Percentiles rank a stretch among this genome's conserved stretches.
Evolutionary conservation across 192 early-diverging fungal species (phyloP).

Genomic region (Coemansia asiatica): DNA sequence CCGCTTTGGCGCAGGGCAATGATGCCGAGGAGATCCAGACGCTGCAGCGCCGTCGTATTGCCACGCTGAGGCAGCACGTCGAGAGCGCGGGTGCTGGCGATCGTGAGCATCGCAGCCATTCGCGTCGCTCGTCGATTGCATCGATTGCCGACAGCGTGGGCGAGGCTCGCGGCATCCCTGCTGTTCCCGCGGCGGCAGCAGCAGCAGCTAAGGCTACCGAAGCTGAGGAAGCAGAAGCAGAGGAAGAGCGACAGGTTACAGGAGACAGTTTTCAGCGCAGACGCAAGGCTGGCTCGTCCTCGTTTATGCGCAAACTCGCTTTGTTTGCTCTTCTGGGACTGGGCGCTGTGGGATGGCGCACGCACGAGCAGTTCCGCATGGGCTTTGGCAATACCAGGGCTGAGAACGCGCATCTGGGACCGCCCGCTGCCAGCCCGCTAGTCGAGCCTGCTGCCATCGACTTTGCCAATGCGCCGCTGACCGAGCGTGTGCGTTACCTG

Average conservation of each 20-base stretch:
- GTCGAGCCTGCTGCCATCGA: conserved; percentile 8
- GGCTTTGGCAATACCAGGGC: conserved; percentile 44
- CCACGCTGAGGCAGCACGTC: conserved; percentile 43
- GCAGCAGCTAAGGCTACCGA: not conserved
- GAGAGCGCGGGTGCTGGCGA: conserved; percentile 8
- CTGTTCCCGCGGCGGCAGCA: conserved; percentile 20
- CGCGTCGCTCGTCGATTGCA: conserved; percentile 46
- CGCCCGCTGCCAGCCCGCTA: conserved; percentile 23
- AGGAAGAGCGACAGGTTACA: not conserved
- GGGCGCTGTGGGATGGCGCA: conserved; percentile 24
- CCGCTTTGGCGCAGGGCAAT: not conserved
- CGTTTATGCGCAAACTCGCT: conserved; percentile 15
- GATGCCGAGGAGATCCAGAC: conserved; percentile 25
- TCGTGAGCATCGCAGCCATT: conserved; percentile 14
- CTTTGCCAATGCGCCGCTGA: conserved; percentile 9
- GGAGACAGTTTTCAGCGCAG: not conserved
- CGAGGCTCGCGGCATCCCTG: conserved; percentile 39
- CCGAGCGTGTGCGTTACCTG: conserved; percentile 14
- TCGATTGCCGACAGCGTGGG: conserved; percentile 26
- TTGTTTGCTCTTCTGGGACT: conserved; percentile 13
- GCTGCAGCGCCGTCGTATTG: conserved; percentile 51
- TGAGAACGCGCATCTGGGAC: conserved; percentile 22
- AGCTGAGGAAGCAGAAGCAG: too few species aligned
- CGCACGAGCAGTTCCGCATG: conserved; percentile 38
- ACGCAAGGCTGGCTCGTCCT: not conserved